Base-by-base conservation (phyloP, 345 rosid genomes). In the Lumnitzera racemosa region DNA sequence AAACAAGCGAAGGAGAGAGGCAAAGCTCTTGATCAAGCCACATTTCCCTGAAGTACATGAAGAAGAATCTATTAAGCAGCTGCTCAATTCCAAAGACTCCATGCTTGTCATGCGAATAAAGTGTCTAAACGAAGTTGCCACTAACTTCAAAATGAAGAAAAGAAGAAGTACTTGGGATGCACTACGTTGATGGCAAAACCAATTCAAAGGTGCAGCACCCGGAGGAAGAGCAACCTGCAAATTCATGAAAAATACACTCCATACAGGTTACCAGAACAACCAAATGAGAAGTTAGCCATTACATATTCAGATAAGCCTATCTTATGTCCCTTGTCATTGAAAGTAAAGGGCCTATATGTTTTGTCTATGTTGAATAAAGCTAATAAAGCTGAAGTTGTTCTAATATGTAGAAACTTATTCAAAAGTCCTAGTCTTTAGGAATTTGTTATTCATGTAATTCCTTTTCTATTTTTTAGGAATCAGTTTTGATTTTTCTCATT, bases 221-320 rank as follows among this genome's bases (percentile, higher is more conserved):
- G 96, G 96, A 13, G 96, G 88, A 60, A 92, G 89, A 61, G 91
- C 86, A 51, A 92, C 88, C 98, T 91, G 70, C 57, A 71, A 61
- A 74, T 15, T 20, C 56, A 53, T 49, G 67, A 36, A 48, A 52
- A 17, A 23, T 25, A 51, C 23, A 15, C 43, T 36, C 9, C 9
- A 36, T 36, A 36, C 43, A 36, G 43, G 43, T 36, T 36, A 36
- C 43, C 43, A 36, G 11, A 36, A 36, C 10, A 36, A 36, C 43
- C 5, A 36, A 9, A 36, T 36, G 10, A 36, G 10, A 1, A 9
- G 7, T 36, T 36, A 36, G 43, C 11, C 43, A 20, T 20, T 20
- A 20, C 20, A 20, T 20, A 20, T 20, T 20, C 20, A 20, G 20
- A 20, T 20, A 20, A 20, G 20, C 20, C 20, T 20, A 20, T 20